Evolutionary conservation across 139 green algal species (phyloP).

Genomic region (Yamagishiella unicocca): DNA sequence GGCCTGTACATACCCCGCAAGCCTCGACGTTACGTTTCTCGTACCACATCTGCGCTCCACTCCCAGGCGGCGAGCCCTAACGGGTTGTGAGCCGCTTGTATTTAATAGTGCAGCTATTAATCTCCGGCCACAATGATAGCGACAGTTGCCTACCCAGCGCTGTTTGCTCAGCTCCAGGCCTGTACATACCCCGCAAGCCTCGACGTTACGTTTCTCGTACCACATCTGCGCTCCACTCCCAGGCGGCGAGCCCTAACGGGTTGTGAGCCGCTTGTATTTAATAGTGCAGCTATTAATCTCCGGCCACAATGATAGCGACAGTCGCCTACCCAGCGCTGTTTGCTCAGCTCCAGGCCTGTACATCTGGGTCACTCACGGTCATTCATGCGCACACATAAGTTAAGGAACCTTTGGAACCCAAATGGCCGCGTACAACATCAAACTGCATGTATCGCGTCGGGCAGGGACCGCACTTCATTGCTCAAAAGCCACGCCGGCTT

Average conservation of each 20-base stretch:
- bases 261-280: constrained; percentile 17
- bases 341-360: constrained; percentile 21
- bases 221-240: constrained; percentile 30
- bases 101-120: constrained; percentile 20
- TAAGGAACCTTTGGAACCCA: too few species aligned
- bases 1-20: constrained; percentile 12
- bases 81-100: constrained; percentile 23
- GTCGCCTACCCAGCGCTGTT: background rate
- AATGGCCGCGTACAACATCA: too few species aligned
- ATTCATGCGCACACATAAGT: too few species aligned
- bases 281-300: background rate
- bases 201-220: background rate
- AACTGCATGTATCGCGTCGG: too few species aligned
- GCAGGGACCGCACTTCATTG: too few species aligned
- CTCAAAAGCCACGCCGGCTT: too few species aligned
- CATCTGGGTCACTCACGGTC: too few species aligned
- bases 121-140: constrained; percentile 7
- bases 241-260: background rate
- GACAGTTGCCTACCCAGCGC: background rate
- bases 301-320: constrained; percentile 12
- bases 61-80: constrained; percentile 25
- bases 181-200: background rate
- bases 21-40: too few species aligned
- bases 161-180: constrained; percentile 33
- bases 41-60: constrained; percentile 13